Evolutionary conservation across 345 rosid genomes (phyloP).

Genomic region (Isatis tinctoria): DNA sequence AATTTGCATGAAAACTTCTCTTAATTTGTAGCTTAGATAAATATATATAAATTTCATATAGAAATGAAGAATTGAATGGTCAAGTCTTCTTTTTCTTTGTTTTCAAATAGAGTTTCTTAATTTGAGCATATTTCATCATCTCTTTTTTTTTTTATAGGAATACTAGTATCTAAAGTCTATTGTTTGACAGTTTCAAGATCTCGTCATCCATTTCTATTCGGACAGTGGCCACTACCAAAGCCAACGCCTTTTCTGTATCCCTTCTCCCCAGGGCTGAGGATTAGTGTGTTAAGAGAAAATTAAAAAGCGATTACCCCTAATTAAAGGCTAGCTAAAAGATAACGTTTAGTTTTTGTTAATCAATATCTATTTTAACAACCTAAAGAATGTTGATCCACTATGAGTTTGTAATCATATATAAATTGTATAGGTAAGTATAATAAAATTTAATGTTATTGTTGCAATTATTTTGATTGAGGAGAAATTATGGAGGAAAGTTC

Average conservation of each 20-base stretch:
- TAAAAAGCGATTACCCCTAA: neutral
- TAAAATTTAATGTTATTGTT: neutral
- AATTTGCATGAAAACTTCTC: slow-evolving; percentile 8
- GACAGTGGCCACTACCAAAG: slow-evolving; percentile 3
- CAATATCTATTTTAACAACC: neutral
- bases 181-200: neutral
- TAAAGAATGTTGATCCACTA: neutral
- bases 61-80: slow-evolving; percentile 9
- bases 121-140: neutral
- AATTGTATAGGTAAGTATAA: neutral
- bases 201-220: neutral
- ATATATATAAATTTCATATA: neutral
- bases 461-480: neutral
- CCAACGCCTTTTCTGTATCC: neutral
- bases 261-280: neutral
- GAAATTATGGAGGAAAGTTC: neutral
- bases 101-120: neutral
- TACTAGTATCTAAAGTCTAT: neutral
- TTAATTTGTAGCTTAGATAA: neutral
- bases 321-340: neutral
- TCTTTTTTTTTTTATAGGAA: neutral
- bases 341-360: neutral
- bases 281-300: too few relatives aligned
- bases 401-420: neutral
- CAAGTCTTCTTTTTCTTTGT: slow-evolving; percentile 13